A percentile compares a stretch with the other conserved stretches of the same genome.
These are phyloP conservation scores for Knoxia roxburghii DNA, from an alignment of 257 asterid species.

Conservation along the genomic window DNA sequence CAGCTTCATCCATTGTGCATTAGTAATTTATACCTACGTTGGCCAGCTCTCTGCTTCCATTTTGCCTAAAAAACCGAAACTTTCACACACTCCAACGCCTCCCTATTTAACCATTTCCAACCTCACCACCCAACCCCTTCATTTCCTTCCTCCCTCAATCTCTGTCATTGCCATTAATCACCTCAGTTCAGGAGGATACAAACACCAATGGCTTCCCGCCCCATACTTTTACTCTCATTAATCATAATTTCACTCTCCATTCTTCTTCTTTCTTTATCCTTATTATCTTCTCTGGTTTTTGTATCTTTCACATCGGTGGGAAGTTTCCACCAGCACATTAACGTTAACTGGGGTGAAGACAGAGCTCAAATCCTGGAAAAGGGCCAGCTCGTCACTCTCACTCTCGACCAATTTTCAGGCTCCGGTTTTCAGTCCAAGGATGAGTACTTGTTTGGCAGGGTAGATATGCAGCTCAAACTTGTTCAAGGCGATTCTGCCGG, in stretches of 20 bases:
- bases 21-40: neutral
- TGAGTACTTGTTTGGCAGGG: slow-evolving; percentile 22
- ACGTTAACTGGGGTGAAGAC: slow-evolving; percentile 42
- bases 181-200: neutral
- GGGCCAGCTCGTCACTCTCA: slow-evolving; percentile 28
- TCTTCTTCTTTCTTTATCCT: slow-evolving; percentile 12
- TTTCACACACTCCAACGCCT: slow-evolving; percentile 5
- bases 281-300: slow-evolving; percentile 20
- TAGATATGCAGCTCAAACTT: slow-evolving; percentile 30
- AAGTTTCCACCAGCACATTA: slow-evolving; percentile 39
- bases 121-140: neutral
- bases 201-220: slow-evolving; percentile 1
- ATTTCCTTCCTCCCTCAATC: neutral
- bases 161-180: neutral
- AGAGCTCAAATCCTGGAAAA: slow-evolving; percentile 41
- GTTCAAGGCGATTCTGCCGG: slow-evolving; percentile 30
- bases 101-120: slow-evolving; percentile 9
- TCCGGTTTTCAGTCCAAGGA: slow-evolving; percentile 32
- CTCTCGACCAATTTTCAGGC: slow-evolving; percentile 31
- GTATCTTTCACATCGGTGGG: slow-evolving; percentile 24
- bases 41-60: slow-evolving; percentile 10
- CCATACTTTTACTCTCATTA: slow-evolving; percentile 2
- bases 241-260: slow-evolving; percentile 12
- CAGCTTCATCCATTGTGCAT: neutral
- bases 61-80: slow-evolving; percentile 9